Base-by-base conservation (phyloP, 371 early-diverging fungal genomes). In the Mortierella polycephala region DNA sequence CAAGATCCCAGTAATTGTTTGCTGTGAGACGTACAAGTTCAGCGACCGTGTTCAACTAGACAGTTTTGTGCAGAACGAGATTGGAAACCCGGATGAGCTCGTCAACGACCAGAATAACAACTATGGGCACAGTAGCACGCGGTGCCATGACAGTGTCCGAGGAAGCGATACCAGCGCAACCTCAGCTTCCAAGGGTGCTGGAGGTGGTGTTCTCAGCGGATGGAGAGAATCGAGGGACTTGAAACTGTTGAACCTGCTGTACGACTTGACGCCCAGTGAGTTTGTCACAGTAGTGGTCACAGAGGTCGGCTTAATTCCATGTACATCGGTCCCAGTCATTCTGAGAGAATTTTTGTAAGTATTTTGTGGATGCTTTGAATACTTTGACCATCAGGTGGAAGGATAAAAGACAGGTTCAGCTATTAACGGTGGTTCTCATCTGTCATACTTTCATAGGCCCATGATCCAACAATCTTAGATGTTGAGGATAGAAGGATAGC, bases 1-100 rank as follows among this genome's bases (percentile, higher is more conserved):
- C 64, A 91, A 94, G 73, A 90, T 98, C 23, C 99, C 99, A 3
- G 96, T 98, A 18, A 95, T 99, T 85, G 96, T 96, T 11, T 89
- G 93, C 67, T 96, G 98, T 82, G 99, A 98, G 83, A 95, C 94
- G 1, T 97, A 96, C 86, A 99, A 99, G 85, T 98, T 98, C 74
- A 91, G 92, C 60, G 96, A 97, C 54, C 88, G 91, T 13, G 93
- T 95, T 20, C 94, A 96, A 75, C 86, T 99, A 23, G 99, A 98
- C 82, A 94, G 97, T 5, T 92, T 97, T 76, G 98, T 97, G 3
- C 89, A 90, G 91, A 98, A 99, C 82, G 99, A 98, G 82, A 86
- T 98, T 60, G 97, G 93, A 20, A 89, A 94, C 74, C 93, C 94
- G 9, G 93, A 94, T 67, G 94, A 93, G 64, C 80, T 95, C 21